These are phyloP conservation scores for Mortierella sp. DNA, from an alignment of 371 early-diverging fungal genomes.

Conservation along the genomic window DNA sequence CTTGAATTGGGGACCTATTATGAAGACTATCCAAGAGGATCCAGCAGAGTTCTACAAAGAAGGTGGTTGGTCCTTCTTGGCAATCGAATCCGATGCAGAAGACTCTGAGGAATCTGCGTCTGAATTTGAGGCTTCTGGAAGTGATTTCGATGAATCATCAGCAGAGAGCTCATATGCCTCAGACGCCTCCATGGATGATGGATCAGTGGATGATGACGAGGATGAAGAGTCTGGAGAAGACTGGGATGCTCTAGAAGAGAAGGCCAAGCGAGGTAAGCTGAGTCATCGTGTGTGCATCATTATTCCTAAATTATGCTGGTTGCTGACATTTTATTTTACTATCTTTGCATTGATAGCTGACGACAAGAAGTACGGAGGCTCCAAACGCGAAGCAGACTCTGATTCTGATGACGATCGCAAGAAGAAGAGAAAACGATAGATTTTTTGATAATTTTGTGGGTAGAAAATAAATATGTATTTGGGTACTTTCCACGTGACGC, in stretches of 20 bases:
- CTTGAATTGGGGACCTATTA: slow-evolving; percentile 98
- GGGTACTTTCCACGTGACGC: too few species aligned
- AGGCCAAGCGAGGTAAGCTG: slow-evolving; percentile 72
- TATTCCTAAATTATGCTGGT: background rate
- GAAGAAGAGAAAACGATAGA: slow-evolving; percentile 57
- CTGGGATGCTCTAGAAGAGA: slow-evolving; percentile 88
- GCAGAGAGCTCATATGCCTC: slow-evolving; percentile 79
- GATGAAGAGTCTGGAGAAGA: slow-evolving; percentile 63
- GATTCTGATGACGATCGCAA: slow-evolving; percentile 62
- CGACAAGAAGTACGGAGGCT: slow-evolving; percentile 63
- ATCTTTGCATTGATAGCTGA: slow-evolving; percentile 58
- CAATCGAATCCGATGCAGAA: slow-evolving; percentile 75
- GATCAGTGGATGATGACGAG: slow-evolving; percentile 57
- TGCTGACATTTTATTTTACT: background rate
- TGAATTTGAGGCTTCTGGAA: slow-evolving; percentile 70
- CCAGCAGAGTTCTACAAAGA: slow-evolving; percentile 96
- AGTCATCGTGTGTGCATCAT: background rate
- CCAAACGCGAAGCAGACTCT: slow-evolving; percentile 59
- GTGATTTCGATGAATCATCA: slow-evolving; percentile 65
- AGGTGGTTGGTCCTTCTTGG: slow-evolving; percentile 97
- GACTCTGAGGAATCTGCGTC: slow-evolving; percentile 70
- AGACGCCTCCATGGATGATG: slow-evolving; percentile 70
- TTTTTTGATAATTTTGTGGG: background rate
- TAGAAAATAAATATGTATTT: background rate
- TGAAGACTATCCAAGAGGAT: slow-evolving; percentile 98